Conservation (phyloP, 1,284 basidiomycete genomes). For the Mycena sp. region DNA sequence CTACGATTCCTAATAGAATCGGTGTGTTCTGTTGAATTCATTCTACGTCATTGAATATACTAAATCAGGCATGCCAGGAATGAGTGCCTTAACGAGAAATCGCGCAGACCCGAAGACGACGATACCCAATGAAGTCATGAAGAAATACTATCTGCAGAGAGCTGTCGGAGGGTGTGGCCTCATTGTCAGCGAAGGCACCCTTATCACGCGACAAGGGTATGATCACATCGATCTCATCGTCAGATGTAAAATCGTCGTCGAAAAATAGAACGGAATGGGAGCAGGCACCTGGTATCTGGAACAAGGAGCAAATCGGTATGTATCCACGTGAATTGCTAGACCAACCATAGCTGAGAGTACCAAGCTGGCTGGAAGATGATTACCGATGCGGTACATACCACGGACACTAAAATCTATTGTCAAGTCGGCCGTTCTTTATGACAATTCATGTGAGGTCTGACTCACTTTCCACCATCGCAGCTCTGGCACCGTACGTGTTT, state of each 20-base stretch:
- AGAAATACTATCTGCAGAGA: constrained; percentile 58
- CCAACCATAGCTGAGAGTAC: too few species aligned
- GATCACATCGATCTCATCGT: constrained; percentile 8
- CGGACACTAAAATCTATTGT: constrained; percentile 46
- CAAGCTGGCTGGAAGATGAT: constrained; percentile 50
- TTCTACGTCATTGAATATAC: too few species aligned
- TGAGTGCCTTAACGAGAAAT: constrained; percentile 49
- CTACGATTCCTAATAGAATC: constrained; percentile 44
- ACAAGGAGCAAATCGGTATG: constrained; percentile 48
- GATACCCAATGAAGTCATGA: constrained; percentile 49
- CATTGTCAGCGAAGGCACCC: constrained; percentile 55
- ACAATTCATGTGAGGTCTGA: not conserved
- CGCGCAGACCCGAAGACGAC: constrained; percentile 39
- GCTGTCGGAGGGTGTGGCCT: constrained; percentile 50
- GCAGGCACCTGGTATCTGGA: constrained; percentile 52
- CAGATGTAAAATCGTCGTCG: not conserved
- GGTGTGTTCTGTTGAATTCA: too few species aligned
- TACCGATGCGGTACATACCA: constrained; percentile 47
- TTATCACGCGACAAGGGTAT: constrained; percentile 53
- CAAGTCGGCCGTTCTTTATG: constrained; percentile 36
- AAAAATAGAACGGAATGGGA: constrained; percentile 52
- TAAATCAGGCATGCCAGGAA: constrained; percentile 20
- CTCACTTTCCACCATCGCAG: not conserved
- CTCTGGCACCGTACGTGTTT: constrained; percentile 47
- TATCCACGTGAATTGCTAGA: too few species aligned